A percentile compares a stretch with the other conserved stretches of the same genome.
phyloP scores from a whole-genome alignment of 2,329 filamentous ascomycete species.

The Exophiala aquamarina region DNA sequence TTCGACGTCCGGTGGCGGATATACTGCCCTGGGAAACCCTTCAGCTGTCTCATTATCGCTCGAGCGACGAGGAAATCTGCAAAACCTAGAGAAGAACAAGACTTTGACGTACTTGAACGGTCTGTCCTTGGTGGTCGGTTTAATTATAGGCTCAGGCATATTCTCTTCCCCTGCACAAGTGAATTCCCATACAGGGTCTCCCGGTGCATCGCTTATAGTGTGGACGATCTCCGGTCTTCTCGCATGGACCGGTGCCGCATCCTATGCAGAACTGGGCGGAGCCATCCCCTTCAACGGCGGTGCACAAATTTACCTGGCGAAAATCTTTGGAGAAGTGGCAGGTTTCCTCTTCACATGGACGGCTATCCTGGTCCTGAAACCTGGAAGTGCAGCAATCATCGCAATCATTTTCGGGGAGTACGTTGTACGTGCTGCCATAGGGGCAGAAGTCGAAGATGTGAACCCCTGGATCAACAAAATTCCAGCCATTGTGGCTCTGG shows the following conservation, averaged over 20 bases:
- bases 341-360: constrained; percentile 98
- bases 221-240: constrained; percentile 90
- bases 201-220: constrained; percentile 84
- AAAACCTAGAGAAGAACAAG: constrained; percentile 90
- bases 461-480: constrained; percentile 88
- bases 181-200: constrained; percentile 85
- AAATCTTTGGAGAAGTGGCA: constrained; percentile 90
- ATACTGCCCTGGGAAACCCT: constrained; percentile 81
- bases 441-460: constrained; percentile 77
- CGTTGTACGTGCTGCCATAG: constrained; percentile 81
- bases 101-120: constrained; percentile 94
- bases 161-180: constrained; percentile 94
- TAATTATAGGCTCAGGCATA: constrained; percentile 95
- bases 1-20: constrained; percentile 70
- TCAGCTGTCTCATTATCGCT: constrained; percentile 48
- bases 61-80: constrained; percentile 60
- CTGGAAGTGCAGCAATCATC: constrained; percentile 89
- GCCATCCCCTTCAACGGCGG: constrained; percentile 95
- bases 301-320: constrained; percentile 87
- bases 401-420: constrained; percentile 99
- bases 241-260: constrained; percentile 93
- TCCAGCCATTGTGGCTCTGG: constrained; percentile 74
- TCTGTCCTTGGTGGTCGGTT: constrained; percentile 81
- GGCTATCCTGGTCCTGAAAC: constrained; percentile 89
- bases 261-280: constrained; percentile 92